Evolutionary conservation across 2,329 filamentous ascomycete genomes (phyloP).

Genomic region (Epichloe sp.): DNA sequence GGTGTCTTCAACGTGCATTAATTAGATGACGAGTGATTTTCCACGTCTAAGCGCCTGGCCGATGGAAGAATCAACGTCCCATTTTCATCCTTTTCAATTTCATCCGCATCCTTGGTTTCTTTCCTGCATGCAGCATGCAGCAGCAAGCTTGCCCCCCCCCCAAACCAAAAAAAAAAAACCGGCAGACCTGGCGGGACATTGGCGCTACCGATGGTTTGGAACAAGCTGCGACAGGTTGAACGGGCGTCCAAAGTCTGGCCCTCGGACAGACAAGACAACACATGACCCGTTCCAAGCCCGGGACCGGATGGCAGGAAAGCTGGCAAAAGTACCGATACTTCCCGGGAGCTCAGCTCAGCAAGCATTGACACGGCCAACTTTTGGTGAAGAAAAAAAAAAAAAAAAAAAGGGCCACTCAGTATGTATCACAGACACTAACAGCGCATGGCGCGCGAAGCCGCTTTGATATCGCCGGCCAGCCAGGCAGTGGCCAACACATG

Average conservation of each 20-base stretch:
- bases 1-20: neutral
- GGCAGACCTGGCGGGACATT: neutral
- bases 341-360: neutral
- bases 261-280: neutral
- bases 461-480: neutral
- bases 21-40: conserved; percentile 2
- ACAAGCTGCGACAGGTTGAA: neutral
- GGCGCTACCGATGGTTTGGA: neutral
- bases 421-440: neutral
- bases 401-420: neutral
- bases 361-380: neutral
- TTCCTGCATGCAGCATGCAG: neutral
- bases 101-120: neutral
- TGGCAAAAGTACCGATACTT: neutral
- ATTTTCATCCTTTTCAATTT: neutral
- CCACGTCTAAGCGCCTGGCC: conserved; percentile 16
- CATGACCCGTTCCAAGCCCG: neutral
- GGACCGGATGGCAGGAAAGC: neutral
- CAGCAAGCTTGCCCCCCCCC: neutral
- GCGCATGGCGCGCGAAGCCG: neutral
- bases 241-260: neutral
- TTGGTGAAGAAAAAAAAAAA: neutral
- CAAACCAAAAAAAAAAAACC: no score
- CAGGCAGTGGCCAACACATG: neutral
- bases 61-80: neutral